phyloP scores from a whole-genome alignment of 2,329 filamentous ascomycete species.

The Cordyceps pruinosa region DNA sequence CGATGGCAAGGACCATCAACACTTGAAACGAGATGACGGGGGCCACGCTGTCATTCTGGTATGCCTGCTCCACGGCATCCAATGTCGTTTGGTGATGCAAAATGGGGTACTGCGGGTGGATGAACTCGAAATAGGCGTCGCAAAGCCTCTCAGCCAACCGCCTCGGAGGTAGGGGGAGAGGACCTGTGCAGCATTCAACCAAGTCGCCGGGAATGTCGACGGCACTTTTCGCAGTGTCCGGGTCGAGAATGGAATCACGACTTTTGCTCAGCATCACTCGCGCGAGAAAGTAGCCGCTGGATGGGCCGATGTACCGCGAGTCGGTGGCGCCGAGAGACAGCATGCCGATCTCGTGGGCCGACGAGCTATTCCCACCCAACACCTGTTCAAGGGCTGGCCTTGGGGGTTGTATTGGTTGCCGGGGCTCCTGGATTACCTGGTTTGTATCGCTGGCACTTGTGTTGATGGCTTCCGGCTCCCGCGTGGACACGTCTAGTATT shows the following conservation, averaged over 20 bases:
- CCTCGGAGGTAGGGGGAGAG: conserved; percentile 24
- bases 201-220: conserved; percentile 22
- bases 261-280: conserved; percentile 37
- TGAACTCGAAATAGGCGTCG: conserved; percentile 40
- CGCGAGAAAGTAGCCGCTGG: conserved; percentile 47
- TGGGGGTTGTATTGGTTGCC: neutral
- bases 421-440: neutral
- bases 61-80: conserved; percentile 31
- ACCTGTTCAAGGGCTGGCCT: neutral
- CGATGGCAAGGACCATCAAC: conserved; percentile 47
- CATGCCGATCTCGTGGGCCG: conserved; percentile 44
- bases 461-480: conserved; percentile 13
- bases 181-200: conserved; percentile 26
- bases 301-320: conserved; percentile 47
- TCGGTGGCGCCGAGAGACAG: conserved; percentile 43
- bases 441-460: conserved; percentile 14
- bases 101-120: conserved; percentile 44
- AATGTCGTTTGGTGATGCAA: conserved; percentile 39
- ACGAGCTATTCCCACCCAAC: conserved; percentile 22
- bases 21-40: conserved; percentile 38
- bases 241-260: neutral
- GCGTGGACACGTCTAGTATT: conserved; percentile 10
- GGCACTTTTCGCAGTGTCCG: neutral
- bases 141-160: conserved; percentile 35
- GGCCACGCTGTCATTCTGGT: conserved; percentile 22